Conservation (phyloP, 2,329 filamentous ascomycete genomes). For the Aspergillus tamarii region DNA sequence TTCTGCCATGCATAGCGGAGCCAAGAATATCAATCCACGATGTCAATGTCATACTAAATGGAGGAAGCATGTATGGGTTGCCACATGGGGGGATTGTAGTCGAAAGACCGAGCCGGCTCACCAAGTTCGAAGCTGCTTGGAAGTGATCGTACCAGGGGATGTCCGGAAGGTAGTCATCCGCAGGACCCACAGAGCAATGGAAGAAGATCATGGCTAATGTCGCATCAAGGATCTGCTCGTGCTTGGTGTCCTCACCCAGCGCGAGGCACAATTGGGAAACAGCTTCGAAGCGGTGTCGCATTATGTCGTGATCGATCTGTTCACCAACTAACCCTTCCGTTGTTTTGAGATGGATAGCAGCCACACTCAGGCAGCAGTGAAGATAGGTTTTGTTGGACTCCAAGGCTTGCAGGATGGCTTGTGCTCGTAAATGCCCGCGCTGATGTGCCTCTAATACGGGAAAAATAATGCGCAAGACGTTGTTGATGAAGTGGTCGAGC, state of each 20-base stretch:
- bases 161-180: slow-evolving; percentile 82
- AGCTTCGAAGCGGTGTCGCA: slow-evolving; percentile 86
- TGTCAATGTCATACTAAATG: slow-evolving; percentile 89
- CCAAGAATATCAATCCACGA: slow-evolving; percentile 98
- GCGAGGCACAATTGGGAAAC: slow-evolving; percentile 84
- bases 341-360: slow-evolving; percentile 88
- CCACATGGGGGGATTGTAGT: slow-evolving; percentile 64
- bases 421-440: slow-evolving; percentile 76
- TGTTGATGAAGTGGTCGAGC: slow-evolving; percentile 87
- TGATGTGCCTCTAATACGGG: slow-evolving; percentile 90
- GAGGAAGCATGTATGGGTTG: slow-evolving; percentile 65
- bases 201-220: slow-evolving; percentile 96
- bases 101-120: slow-evolving; percentile 81
- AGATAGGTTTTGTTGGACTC: slow-evolving; percentile 92
- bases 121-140: slow-evolving; percentile 82
- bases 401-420: slow-evolving; percentile 83
- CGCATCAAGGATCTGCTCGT: slow-evolving; percentile 87
- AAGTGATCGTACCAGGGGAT: slow-evolving; percentile 98
- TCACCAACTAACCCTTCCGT: slow-evolving; percentile 68
- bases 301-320: slow-evolving; percentile 86
- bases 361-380: slow-evolving; percentile 92
- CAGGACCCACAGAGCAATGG: slow-evolving; percentile 86
- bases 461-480: slow-evolving; percentile 85
- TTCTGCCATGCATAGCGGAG: slow-evolving; percentile 84
- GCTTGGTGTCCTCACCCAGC: slow-evolving; percentile 77